Conservation (phyloP, 2,329 filamentous ascomycete genomes). For the Colletotrichum aenigma region DNA sequence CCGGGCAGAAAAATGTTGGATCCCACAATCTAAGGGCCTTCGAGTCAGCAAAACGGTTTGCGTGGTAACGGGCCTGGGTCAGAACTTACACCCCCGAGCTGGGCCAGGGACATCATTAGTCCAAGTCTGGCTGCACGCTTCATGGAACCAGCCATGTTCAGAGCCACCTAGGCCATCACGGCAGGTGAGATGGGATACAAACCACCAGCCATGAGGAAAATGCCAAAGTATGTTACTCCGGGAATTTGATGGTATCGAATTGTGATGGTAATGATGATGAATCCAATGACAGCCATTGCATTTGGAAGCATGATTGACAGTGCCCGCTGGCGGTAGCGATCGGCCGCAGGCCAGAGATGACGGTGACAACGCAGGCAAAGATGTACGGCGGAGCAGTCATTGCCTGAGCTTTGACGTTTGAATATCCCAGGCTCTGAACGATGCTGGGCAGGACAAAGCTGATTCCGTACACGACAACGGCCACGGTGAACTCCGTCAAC, state of each 20-base stretch:
- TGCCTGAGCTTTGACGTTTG: not conserved
- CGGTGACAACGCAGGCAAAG: not conserved
- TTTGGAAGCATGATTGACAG: not conserved
- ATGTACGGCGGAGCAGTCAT: not conserved
- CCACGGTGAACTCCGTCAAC: not conserved
- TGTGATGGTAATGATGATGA: not conserved
- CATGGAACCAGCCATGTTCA: not conserved
- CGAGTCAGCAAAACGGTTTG: not conserved
- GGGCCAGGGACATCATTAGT: not conserved
- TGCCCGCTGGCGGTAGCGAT: not conserved
- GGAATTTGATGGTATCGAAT: not conserved
- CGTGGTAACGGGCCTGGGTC: not conserved
- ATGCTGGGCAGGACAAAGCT: not conserved
- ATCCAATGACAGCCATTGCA: not conserved
- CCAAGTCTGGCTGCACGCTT: not conserved
- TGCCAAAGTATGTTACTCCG: not conserved
- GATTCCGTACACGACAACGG: not conserved
- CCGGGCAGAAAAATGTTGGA: not conserved
- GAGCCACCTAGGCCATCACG: not conserved
- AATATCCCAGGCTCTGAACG: not conserved
- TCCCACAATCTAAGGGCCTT: not conserved
- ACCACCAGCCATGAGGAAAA: not conserved
- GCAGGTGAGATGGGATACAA: not conserved
- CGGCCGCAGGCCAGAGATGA: not conserved
- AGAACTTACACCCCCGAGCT: not conserved